Base-by-base conservation (phyloP, 129 eudicot species). In the Flaveria robusta region DNA sequence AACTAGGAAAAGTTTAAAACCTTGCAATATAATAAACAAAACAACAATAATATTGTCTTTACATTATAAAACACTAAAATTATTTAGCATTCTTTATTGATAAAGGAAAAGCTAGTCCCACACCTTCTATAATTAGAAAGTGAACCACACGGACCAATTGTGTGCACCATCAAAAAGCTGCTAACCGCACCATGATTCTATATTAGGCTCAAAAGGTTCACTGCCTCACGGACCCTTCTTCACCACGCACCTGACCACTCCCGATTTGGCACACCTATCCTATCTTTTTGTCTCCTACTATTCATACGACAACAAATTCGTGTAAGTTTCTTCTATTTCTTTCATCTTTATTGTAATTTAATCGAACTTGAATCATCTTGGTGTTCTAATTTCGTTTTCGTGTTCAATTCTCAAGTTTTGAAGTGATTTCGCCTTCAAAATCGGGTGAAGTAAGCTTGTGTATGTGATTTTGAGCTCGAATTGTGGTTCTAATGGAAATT, bases 141-240 rank as follows among this genome's bases (percentile, higher is more conserved):
- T 54, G 31, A 54, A 73, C 49, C 79, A 80, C 83, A 80, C 79
- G 83, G 70, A 46, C 70, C 83, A 66, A 66, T 80, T 74, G 79
- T 80, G 79, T 74, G 62, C 83, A 52, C 70, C 75, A 19, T 66
- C 67, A 70, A 54, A 78, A 69, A 77, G 75, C 39, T 68, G 62
- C 67, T 16, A 60, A 63, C 55, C 68, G 79, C 79, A 80, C 74
- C 79, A 73, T 41, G 50, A 72, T 73, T 72, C 83, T 72, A 73
- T 66, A 72, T 72, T 72, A 23, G 41, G 24, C 62, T 5, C 68
- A 39, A 71, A 65, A 64, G 18, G 20, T 13, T 58, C 70, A 69
- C 51, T 77, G 26, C 14, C 66, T 79, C 74, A 52, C 68, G 74
- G 58, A 72, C 79, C 66, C 39, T 39, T 56, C 51, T 19, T 54